Evolutionary conservation across 345 rosid genomes (phyloP), one percentile per base, ranked within the genome.

Genomic region (Gynandropsis gynandra): DNA sequence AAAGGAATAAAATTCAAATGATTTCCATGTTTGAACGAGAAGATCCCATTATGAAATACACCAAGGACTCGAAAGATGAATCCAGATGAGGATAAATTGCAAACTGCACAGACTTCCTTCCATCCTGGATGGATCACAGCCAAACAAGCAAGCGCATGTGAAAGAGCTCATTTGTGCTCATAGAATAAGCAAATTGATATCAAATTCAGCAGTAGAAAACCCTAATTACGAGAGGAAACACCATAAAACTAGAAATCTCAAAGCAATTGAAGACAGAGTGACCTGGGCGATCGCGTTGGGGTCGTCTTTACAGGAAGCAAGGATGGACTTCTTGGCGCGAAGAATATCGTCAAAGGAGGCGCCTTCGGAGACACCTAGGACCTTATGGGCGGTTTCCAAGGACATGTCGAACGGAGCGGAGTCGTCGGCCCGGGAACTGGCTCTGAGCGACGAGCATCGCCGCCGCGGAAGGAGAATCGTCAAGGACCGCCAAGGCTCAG

Each of bases 401-500:
- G 98, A 92, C 98, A 87, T 92, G 74, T 82, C 95, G 58, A 64
- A 87, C 32, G 95, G 87, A 15, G 96, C 80, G 1, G 98, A 82
- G 67, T 92, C 98, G 33, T 87, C 96, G 12, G 96, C 89, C 33
- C 86, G 71, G 17, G 85, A 82, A 45, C 89, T 79, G 9, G 95
- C 86, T 57, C 64, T 64, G 18, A 63, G 65, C 5, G 68, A 59
- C 7, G 70, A 52, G 50, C 61, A 54, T 14, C 48, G 42, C 37
- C 84, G 81, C 44, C 76, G 80, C 42, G 63, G 33, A 7, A 70
- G 64, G 15, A 64, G 62, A 49, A 44, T 38, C 2, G 61, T 16
- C 2, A 70, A n/a, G 45, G 62, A 47, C 47, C 87, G 66, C 81
- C 78, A 79, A 0, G 66, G 74, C 41, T 69, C 72, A 7, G 65